Base-by-base conservation (phyloP, 495 filamentous ascomycete genomes). In the Neurospora sp. region DNA sequence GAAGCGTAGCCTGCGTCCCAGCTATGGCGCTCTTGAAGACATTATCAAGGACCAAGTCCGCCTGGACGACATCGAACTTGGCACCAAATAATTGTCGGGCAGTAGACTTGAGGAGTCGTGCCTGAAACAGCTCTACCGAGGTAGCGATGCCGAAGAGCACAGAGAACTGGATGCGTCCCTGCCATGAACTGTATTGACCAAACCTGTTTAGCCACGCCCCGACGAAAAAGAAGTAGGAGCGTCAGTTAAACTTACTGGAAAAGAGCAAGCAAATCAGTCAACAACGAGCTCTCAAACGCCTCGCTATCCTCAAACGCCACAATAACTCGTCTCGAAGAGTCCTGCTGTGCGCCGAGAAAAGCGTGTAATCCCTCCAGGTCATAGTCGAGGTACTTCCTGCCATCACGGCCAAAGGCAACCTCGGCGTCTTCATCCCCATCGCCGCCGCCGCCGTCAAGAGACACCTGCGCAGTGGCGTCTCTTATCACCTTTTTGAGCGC, bases 261-360 rank as follows among this genome's bases (percentile, higher is more conserved):
- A 4, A 98, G 82, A 31, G 87, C 87, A 45, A 98, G 85, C 38
- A 97, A 79, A 79, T 98, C 94, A 2, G 88, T 89, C 40, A 98
- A 81, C 38, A 98, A 80, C n/a, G 81, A 84, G 41, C 87, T 87
- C 77, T 98, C 94, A 78, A 98, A 98, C 6, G 91, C 94, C 81
- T 99, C 96, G 73, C 92, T 96, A 78, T 98, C 96, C 77, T 93
- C 90, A 70, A 99, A 90, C 16, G 91, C 90, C 27, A 99, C 79
- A 9, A 95, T 84, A 40, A 97, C 84, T 72, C 89, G 89, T 41
- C 87, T 82, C 37, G 87, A 86, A 9, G 82, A 79, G 53, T 88
- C 85, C 70, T 81, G 79, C 59, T 88, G 85, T 68, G 82, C 82
- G 59, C 84, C 84, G 16, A 93, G 85, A 79, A 83, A 85, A 39